Evolutionary conservation across 345 rosid species (phyloP).

Genomic region (Kandelia obovata): DNA sequence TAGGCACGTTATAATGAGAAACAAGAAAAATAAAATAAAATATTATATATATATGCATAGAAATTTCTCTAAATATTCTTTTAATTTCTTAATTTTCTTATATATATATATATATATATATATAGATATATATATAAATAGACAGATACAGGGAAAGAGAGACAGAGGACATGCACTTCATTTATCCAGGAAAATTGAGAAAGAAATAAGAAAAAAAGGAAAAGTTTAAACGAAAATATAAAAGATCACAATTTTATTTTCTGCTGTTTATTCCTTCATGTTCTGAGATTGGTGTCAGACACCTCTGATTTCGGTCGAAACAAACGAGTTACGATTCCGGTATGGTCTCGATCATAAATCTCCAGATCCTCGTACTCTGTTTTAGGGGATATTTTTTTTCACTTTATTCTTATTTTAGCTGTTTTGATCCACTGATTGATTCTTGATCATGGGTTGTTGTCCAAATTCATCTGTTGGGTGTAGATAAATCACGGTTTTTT

Average conservation of each 20-base stretch:
- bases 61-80: no score
- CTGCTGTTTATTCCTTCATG: conserved; percentile 12
- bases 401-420: conserved; percentile 1
- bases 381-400: conserved; percentile 14
- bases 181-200: neutral
- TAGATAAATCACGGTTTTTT: neutral
- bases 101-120: neutral
- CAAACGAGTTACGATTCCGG: conserved; percentile 28
- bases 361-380: conserved; percentile 6
- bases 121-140: neutral
- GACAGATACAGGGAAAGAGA: neutral
- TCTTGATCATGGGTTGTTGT: conserved; percentile 16
- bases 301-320: conserved; percentile 30
- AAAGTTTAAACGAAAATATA: neutral
- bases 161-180: neutral
- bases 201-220: neutral
- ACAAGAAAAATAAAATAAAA: neutral
- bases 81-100: neutral
- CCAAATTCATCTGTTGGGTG: conserved; percentile 3
- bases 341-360: conserved; percentile 26
- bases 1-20: neutral
- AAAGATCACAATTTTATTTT: neutral
- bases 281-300: conserved; percentile 25
- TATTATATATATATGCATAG: neutral
- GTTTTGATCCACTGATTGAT: conserved; percentile 22